phyloP scores from a whole-genome alignment of 108 stramenopile species.

The Cyclotella sp. region DNA sequence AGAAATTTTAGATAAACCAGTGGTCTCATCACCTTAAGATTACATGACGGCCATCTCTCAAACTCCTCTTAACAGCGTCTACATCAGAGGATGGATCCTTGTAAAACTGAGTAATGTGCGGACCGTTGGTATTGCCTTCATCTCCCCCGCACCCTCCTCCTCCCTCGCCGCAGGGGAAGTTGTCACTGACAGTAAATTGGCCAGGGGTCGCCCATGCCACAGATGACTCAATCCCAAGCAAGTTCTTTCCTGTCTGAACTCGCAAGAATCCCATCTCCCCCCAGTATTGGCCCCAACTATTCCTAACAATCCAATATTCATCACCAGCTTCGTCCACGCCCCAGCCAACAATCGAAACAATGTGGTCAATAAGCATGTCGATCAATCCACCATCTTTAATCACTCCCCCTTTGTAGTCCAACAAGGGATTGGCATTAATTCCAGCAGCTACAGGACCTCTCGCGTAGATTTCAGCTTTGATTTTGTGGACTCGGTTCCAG shows the following conservation, averaged over 20 bases:
- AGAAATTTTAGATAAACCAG: no score
- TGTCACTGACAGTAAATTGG: constrained; percentile 60
- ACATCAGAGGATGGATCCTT: constrained; percentile 58
- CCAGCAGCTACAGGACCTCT: constrained; percentile 94
- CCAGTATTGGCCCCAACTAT: constrained; percentile 69
- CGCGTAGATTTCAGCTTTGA: constrained; percentile 92
- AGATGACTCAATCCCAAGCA: constrained; percentile 78
- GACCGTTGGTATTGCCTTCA: constrained; percentile 25
- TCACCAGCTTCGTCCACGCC: constrained; percentile 53
- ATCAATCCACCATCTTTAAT: constrained; percentile 48
- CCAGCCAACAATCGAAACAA: constrained; percentile 92
- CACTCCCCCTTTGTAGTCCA: constrained; percentile 76
- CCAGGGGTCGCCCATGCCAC: constrained; percentile 86
- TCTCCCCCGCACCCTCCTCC: constrained; percentile 51
- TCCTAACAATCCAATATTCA: constrained; percentile 91
- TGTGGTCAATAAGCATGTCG: constrained; percentile 59
- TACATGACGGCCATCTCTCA: constrained; percentile 33
- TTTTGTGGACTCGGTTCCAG: constrained; percentile 60
- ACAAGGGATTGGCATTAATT: constrained; percentile 79
- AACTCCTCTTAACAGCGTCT: constrained; percentile 45
- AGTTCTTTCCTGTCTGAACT: constrained; percentile 65
- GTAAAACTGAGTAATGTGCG: constrained; percentile 44
- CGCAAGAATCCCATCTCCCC: constrained; percentile 80
- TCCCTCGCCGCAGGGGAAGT: constrained; percentile 78
- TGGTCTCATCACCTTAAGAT: background rate